phyloP scores from a whole-genome alignment of 2,329 filamentous ascomycete genomes.

The Penicillium sp. region DNA sequence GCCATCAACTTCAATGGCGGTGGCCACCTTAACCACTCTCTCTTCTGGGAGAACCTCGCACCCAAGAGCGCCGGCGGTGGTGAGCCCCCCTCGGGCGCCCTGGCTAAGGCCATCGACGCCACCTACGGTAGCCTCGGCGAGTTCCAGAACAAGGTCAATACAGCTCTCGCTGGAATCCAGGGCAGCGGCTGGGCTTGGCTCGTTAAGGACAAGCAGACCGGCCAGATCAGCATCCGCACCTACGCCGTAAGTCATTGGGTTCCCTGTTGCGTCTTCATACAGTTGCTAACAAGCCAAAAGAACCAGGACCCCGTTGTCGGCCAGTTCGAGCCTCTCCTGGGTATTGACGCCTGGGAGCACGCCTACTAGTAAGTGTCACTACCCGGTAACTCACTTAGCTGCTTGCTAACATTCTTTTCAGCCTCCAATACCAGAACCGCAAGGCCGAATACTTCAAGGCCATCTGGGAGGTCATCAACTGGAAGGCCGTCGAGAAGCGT shows the following conservation, averaged over 20 bases:
- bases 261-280: not conserved
- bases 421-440: conserved; percentile 92
- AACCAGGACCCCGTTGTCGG: conserved; percentile 91
- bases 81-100: conserved; percentile 62
- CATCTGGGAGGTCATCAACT: conserved; percentile 95
- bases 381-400: not conserved
- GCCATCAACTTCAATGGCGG: conserved; percentile 69
- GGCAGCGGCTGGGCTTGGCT: conserved; percentile 68
- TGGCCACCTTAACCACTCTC: conserved; percentile 66
- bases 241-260: conserved; percentile 57
- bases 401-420: conserved; percentile 34
- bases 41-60: conserved; percentile 71
- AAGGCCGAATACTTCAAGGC: conserved; percentile 95
- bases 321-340: conserved; percentile 78
- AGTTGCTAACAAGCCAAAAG: conserved; percentile 30
- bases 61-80: conserved; percentile 66
- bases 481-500: conserved; percentile 83
- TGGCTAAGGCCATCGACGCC: conserved; percentile 62
- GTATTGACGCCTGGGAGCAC: conserved; percentile 95
- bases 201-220: conserved; percentile 65
- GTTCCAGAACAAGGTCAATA: conserved; percentile 67
- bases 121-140: conserved; percentile 63
- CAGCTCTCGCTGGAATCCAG: conserved; percentile 67
- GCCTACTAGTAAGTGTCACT: conserved; percentile 72
- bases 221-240: conserved; percentile 62